Conservation (phyloP, 768 basidiomycete species). For the Mycena polygramma region DNA sequence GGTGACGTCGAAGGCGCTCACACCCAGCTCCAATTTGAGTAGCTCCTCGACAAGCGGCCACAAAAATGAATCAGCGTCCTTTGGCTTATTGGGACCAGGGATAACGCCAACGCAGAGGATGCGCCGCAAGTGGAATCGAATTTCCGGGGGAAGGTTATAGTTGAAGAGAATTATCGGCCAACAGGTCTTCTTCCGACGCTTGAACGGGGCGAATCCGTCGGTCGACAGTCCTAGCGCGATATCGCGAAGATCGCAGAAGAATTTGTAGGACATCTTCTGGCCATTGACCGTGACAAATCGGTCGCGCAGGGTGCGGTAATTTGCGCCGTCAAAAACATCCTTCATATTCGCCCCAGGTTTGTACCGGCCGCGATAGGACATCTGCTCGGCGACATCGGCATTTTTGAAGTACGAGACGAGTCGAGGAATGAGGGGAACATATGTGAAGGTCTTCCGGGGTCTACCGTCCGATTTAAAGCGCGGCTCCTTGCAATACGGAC, state of each 20-base stretch:
- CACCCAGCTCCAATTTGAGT: conserved; percentile 49
- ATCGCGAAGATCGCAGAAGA: conserved; percentile 51
- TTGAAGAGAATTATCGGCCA: conserved; percentile 62
- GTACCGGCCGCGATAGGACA: conserved; percentile 43
- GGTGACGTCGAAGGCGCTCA: conserved; percentile 48
- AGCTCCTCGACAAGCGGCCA: conserved; percentile 57
- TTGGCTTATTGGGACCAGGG: conserved; percentile 59
- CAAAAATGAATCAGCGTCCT: conserved; percentile 59
- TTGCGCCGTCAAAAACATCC: conserved; percentile 37
- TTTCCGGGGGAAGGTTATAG: conserved; percentile 49
- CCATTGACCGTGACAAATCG: conserved; percentile 44
- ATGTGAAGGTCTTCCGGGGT: conserved; percentile 43
- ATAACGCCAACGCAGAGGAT: conserved; percentile 58
- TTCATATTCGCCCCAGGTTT: not conserved
- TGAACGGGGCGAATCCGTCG: conserved; percentile 59
- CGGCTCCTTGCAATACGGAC: conserved; percentile 46
- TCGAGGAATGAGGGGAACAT: conserved; percentile 50
- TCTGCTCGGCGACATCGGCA: conserved; percentile 20
- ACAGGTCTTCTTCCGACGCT: conserved; percentile 46
- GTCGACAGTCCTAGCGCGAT: conserved; percentile 58
- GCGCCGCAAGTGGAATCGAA: too few species aligned
- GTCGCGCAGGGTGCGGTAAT: conserved; percentile 42
- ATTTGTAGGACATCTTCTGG: conserved; percentile 38
- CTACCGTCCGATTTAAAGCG: conserved; percentile 37
- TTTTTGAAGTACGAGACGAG: conserved; percentile 42